Evolutionary conservation across 352 stramenopile genomes (phyloP), one percentile per base, ranked within the genome.

Genomic region (Pythium utonaiense): DNA sequence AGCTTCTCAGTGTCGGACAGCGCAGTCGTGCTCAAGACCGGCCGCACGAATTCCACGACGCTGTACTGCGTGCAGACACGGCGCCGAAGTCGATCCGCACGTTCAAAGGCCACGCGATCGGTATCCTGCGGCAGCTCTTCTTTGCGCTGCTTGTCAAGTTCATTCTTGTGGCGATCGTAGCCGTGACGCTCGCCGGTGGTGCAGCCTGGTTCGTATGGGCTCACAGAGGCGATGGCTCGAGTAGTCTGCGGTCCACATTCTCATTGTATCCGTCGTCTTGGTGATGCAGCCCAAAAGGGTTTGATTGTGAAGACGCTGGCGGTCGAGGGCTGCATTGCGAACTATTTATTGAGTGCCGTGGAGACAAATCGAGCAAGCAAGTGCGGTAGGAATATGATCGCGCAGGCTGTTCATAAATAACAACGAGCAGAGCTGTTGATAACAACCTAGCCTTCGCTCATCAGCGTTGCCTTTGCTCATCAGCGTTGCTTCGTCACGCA

Each of bases 71-170:
- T n/a, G 75, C 80, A 47, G 70, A 68, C 56, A 76, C 61, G 50
- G 80, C 75, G 12, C 73, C 69, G 50, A 79, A 85, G 67, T 85
- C 75, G 22, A 77, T 87, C 48, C 65, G 78, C 45, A 71, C 74
- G 10, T 87, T 87, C 67, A 79, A 73, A 19, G 77, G 75, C 27
- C 67, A 87, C 50, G 77, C 71, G 21, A 79, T 73, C 48, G 71
- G 72, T 55, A 87, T 85, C 25, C 62, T 87, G 47, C 74, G 74
- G 58, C 73, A 75, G 56, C 81, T 87, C 64, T 87, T 87, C 62
- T 73, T 83, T 21, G 61, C 83, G 41, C 67, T 87, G 48, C 56
- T 87, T 53, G 65, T 87, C 59, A 71, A 74, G 28, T 85, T 87
- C 55, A 52, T 80, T 28, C 52, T 87, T 31, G 67, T 65, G 19